Conservation (phyloP, 2,329 filamentous ascomycete genomes). For the Curvularia eragrostidis region DNA sequence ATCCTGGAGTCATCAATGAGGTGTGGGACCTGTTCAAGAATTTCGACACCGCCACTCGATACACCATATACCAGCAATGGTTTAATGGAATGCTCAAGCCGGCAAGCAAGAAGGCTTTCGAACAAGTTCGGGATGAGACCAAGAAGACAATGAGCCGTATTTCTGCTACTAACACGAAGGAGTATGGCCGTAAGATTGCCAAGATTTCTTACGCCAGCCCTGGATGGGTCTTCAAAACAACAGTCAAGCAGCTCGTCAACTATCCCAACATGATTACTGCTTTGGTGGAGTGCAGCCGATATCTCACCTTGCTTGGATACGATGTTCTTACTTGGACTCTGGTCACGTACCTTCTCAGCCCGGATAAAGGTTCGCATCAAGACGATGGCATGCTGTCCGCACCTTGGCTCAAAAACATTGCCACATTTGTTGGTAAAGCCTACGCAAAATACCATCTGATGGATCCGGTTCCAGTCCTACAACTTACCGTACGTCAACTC, state of each 20-base stretch:
- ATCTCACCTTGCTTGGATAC: conserved; percentile 91
- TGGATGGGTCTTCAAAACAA: conserved; percentile 87
- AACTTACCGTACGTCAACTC: conserved; percentile 88
- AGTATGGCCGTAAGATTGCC: conserved; percentile 86
- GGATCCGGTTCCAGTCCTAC: conserved; percentile 82
- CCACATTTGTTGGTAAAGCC: conserved; percentile 88
- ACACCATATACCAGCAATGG: conserved; percentile 93
- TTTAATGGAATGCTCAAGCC: conserved; percentile 61
- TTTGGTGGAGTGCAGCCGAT: conserved; percentile 91
- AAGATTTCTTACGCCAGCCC: conserved; percentile 93
- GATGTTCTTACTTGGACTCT: conserved; percentile 94
- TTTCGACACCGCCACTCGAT: conserved; percentile 78
- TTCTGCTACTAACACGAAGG: conserved; percentile 82
- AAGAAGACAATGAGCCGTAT: conserved; percentile 87
- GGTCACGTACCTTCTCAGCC: conserved; percentile 71
- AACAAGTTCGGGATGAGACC: conserved; percentile 77
- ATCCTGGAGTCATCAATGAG: conserved; percentile 83
- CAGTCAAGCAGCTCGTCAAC: conserved; percentile 87
- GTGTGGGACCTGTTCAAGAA: conserved; percentile 82
- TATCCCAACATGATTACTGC: conserved; percentile 96
- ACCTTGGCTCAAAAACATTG: conserved; percentile 88
- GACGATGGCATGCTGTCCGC: conserved; percentile 78
- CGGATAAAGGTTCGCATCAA: conserved; percentile 65
- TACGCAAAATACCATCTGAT: conserved; percentile 86
- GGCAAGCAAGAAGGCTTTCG: conserved; percentile 79